A percentile compares a stretch with the other conserved stretches of the same genome.
These are phyloP conservation scores for Papiliotrema laurentii DNA, from an alignment of 1,284 basidiomycete species.

Conservation along the genomic window DNA sequence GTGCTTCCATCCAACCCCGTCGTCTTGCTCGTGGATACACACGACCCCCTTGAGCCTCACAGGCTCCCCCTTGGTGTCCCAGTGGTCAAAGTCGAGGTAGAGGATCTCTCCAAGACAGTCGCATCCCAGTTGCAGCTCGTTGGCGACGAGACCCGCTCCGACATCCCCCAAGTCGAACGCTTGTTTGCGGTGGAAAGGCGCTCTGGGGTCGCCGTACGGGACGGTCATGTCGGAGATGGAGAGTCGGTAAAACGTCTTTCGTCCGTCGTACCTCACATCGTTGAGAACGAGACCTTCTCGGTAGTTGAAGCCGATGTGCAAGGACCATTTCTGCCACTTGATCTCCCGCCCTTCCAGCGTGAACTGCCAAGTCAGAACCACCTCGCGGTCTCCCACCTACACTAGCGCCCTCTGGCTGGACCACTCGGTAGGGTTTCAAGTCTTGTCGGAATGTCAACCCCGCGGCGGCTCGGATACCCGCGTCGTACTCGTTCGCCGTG, in stretches of 20 bases:
- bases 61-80: neutral
- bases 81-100: conserved; percentile 5
- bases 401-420: conserved; percentile 86
- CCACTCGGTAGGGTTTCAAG: conserved; percentile 75
- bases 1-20: conserved; percentile 49
- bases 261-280: conserved; percentile 42
- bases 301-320: conserved; percentile 19
- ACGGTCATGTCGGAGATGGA: conserved; percentile 50
- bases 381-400: neutral
- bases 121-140: conserved; percentile 48
- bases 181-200: conserved; percentile 40
- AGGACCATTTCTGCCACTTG: conserved; percentile 39
- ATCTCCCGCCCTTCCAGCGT: conserved; percentile 67
- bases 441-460: conserved; percentile 54
- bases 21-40: conserved; percentile 50
- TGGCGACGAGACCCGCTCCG: conserved; percentile 46
- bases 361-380: conserved; percentile 50
- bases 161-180: conserved; percentile 51
- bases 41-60: conserved; percentile 22
- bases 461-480: conserved; percentile 33
- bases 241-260: conserved; percentile 46
- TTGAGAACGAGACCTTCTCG: conserved; percentile 45
- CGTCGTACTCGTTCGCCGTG: conserved; percentile 40
- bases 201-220: conserved; percentile 46
- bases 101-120: conserved; percentile 48